Evolutionary conservation across 1,284 basidiomycete genomes (phyloP).

Genomic region (Fistulina hepatica): DNA sequence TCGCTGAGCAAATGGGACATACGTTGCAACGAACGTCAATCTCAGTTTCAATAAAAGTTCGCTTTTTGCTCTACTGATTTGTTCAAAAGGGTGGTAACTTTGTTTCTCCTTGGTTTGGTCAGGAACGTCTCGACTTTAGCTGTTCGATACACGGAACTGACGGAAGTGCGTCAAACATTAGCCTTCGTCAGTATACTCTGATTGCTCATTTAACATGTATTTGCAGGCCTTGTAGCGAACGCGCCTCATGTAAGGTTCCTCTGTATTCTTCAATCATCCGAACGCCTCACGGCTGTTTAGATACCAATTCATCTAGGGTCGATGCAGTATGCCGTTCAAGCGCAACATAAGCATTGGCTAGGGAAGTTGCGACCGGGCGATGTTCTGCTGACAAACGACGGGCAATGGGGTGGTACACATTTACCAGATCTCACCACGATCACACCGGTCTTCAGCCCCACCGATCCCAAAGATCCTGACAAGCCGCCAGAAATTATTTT

Average conservation of each 20-base stretch:
- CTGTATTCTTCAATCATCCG: no score
- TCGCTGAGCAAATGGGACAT: conserved; percentile 86
- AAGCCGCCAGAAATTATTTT: conserved; percentile 91
- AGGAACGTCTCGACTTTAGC: conserved; percentile 81
- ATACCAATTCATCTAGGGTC: conserved; percentile 73
- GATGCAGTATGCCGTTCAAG: no score
- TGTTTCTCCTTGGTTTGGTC: no score
- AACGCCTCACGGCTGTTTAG: no score
- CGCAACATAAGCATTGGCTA: no score
- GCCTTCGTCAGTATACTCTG: conserved; percentile 29
- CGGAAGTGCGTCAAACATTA: no score
- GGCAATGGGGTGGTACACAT: conserved; percentile 78
- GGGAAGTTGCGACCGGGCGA: no score
- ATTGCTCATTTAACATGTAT: conserved; percentile 86
- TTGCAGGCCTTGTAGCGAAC: conserved; percentile 79
- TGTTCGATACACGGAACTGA: conserved; percentile 87
- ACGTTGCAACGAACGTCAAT: conserved; percentile 83
- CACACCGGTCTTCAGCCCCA: conserved; percentile 72
- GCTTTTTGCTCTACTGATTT: no score
- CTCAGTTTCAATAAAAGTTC: conserved; percentile 89
- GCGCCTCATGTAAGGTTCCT: conserved; percentile 64
- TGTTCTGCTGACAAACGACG: conserved; percentile 86
- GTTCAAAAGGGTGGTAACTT: no score
- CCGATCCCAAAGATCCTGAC: no score
- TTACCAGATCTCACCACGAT: conserved; percentile 85